Conservation (phyloP, 768 basidiomycete species). For the Mycena floridula region DNA sequence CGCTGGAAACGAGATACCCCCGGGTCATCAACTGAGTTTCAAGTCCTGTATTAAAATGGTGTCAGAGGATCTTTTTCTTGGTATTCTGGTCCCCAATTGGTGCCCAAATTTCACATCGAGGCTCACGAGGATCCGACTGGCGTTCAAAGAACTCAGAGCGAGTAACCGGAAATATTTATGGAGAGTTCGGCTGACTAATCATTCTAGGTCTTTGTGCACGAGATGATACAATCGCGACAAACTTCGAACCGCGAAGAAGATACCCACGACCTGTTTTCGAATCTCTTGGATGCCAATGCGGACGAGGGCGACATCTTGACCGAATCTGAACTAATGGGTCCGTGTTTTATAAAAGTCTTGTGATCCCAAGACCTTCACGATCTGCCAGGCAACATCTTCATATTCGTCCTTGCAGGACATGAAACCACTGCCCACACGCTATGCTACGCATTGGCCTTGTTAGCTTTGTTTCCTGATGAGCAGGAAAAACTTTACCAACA, state of each 20-base stretch:
- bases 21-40: constrained; percentile 38
- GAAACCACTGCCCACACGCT: constrained; percentile 37
- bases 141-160: constrained; percentile 40
- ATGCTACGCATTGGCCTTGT: constrained; percentile 30
- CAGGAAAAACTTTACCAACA: constrained; percentile 30
- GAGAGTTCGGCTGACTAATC: neutral
- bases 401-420: constrained; percentile 55
- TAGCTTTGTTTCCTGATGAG: constrained; percentile 32
- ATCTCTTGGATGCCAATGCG: constrained; percentile 44
- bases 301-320: constrained; percentile 25
- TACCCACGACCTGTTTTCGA: constrained; percentile 46
- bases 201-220: constrained; percentile 31
- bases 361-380: neutral
- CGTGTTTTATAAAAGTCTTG: neutral
- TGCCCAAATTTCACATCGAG: constrained; percentile 28
- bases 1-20: constrained; percentile 22
- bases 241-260: constrained; percentile 27
- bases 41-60: constrained; percentile 41
- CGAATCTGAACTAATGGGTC: constrained; percentile 34
- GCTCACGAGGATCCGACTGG: constrained; percentile 24
- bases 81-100: constrained; percentile 33
- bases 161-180: neutral
- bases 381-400: constrained; percentile 34
- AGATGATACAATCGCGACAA: constrained; percentile 46
- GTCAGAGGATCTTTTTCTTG: constrained; percentile 29